Conservation (phyloP, 1,139 yeast genomes). For the Geotrichum klebahnii region DNA sequence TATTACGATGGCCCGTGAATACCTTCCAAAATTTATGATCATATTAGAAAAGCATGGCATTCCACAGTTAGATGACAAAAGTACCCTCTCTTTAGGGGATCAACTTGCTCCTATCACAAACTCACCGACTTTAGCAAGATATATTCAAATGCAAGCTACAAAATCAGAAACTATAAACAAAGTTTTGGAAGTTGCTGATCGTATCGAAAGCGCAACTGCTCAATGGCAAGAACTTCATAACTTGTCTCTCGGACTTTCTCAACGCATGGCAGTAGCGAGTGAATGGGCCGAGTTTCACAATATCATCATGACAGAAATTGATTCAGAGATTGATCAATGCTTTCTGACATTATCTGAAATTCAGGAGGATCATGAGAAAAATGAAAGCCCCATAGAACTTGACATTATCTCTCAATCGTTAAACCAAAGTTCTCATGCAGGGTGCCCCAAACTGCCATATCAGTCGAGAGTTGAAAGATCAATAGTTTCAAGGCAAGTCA, state of each 20-base stretch:
- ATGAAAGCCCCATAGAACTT: too few species aligned
- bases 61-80: too few species aligned
- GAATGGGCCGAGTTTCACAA: conserved; percentile 57
- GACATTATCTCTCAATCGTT: conserved; percentile 9
- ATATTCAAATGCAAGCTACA: too few species aligned
- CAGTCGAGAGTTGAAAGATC: conserved; percentile 7
- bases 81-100: too few species aligned
- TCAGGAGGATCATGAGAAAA: conserved; percentile 29
- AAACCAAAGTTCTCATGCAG: not conserved
- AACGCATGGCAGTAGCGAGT: conserved; percentile 50
- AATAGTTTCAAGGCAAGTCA: conserved; percentile 9
- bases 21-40: conserved; percentile 45
- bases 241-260: conserved; percentile 41
- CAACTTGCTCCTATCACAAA: too few species aligned
- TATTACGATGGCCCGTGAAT: conserved; percentile 48
- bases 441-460: conserved; percentile 9
- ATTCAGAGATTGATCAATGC: conserved; percentile 50
- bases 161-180: too few species aligned
- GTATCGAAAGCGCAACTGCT: conserved; percentile 24
- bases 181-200: too few species aligned
- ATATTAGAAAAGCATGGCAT: conserved; percentile 39
- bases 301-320: conserved; percentile 50
- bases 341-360: conserved; percentile 37
- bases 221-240: conserved; percentile 44
- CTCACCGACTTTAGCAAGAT: too few species aligned